phyloP scores from a whole-genome alignment of 2,329 filamentous ascomycete species.

The Aspergillus sojae region DNA sequence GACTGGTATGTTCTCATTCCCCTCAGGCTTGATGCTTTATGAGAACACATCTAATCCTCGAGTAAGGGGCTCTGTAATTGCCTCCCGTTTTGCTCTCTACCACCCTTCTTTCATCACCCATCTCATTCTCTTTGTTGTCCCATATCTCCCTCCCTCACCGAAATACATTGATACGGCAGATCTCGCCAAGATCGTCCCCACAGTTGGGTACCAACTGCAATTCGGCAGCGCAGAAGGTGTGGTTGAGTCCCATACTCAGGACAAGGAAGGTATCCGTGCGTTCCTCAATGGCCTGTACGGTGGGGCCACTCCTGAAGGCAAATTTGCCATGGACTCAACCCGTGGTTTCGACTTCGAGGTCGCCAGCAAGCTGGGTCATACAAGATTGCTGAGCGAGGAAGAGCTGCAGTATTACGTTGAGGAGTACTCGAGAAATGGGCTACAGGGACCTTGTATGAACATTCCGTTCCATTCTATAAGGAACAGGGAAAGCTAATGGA shows the following conservation, averaged over 20 bases:
- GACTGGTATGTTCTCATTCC: conserved; percentile 2
- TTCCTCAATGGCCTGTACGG: conserved; percentile 12
- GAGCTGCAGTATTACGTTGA: conserved; percentile 10
- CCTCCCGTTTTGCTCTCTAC: conserved; percentile 8
- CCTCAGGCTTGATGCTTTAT: no score
- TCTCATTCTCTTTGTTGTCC: conserved; percentile 11
- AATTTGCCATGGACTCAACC: conserved; percentile 7
- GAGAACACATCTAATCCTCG: neutral
- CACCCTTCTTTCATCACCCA: conserved; percentile 7
- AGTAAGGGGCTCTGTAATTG: conserved; percentile 8
- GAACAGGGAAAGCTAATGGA: neutral
- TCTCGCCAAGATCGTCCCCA: conserved; percentile 1
- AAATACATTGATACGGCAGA: conserved; percentile 2
- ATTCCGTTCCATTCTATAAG: neutral
- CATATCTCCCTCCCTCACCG: conserved; percentile 6
- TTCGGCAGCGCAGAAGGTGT: conserved; percentile 9
- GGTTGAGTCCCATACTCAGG: conserved; percentile 7
- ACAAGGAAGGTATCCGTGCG: conserved; percentile 4
- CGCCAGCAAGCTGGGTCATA: neutral
- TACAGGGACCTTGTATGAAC: conserved; percentile 8
- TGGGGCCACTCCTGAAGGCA: conserved; percentile 6
- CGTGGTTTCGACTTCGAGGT: conserved; percentile 4
- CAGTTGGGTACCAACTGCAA: conserved; percentile 8
- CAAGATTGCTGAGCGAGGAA: conserved; percentile 3
- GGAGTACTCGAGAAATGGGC: conserved; percentile 8